These are phyloP conservation scores for Breynia disticha DNA, from an alignment of 441 rosid genomes.

Conservation along the genomic window DNA sequence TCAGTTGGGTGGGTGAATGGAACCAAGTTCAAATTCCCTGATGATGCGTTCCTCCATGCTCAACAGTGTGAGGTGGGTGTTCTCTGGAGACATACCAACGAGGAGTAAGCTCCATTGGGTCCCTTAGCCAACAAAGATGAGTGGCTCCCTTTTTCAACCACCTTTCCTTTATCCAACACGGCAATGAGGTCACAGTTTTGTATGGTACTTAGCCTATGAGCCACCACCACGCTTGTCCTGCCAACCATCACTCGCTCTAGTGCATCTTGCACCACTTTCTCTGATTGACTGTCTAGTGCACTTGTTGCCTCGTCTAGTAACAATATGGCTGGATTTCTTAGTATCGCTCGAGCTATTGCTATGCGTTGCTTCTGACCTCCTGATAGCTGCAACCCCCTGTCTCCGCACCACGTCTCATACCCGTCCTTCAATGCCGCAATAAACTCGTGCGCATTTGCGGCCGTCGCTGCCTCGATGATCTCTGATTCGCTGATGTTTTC, in stretches of 20 bases:
- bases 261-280: slow-evolving; percentile 66
- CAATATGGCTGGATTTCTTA: slow-evolving; percentile 44
- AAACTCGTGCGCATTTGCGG: slow-evolving; percentile 72
- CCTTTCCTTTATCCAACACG: slow-evolving; percentile 43
- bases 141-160: slow-evolving; percentile 62
- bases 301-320: slow-evolving; percentile 74
- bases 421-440: slow-evolving; percentile 44
- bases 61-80: no score
- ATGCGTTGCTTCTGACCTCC: slow-evolving; percentile 77
- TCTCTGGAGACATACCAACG: slow-evolving; percentile 45
- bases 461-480: slow-evolving; percentile 42
- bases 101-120: slow-evolving; percentile 41
- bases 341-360: slow-evolving; percentile 62
- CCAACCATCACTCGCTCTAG: slow-evolving; percentile 70
- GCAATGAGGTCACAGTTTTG: slow-evolving; percentile 49
- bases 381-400: slow-evolving; percentile 56
- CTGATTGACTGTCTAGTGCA: slow-evolving; percentile 62
- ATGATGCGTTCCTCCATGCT: no score
- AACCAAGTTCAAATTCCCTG: no score
- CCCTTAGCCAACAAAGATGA: slow-evolving; percentile 45
- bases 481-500: slow-evolving; percentile 32
- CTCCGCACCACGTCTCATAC: slow-evolving; percentile 56
- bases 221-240: slow-evolving; percentile 70
- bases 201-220: slow-evolving; percentile 65
- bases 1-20: no score